Evolutionary conservation across 2,329 filamentous ascomycete genomes (phyloP), one percentile per base, ranked within the genome.

Genomic region (Ceratocystis lukuohia): DNA sequence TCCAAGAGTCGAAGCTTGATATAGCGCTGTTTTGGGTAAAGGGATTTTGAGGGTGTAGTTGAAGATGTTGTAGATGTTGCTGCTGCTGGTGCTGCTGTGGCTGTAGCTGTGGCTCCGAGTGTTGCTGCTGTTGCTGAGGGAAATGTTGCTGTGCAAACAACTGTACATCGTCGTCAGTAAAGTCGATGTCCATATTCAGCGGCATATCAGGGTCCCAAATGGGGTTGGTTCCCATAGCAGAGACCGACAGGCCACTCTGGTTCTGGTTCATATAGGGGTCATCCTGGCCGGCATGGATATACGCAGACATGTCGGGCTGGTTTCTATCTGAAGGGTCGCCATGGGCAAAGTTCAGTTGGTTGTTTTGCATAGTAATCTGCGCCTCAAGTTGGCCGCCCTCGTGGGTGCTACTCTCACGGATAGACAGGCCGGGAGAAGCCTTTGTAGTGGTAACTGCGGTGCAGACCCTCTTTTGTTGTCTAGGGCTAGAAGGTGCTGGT

Each of bases 111-210:
- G 25, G 28, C 4, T 50, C 22, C 28, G 70, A 69, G 44, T 69
- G 62, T 57, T 75, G 74, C 17, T 72, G 72, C 2, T 72, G 71
- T 59, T 57, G 46, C 17, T 62, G 64, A 8, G 45, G 46, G 10
- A 71, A 70, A 6, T 69, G 73, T 30, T 62, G 57, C 56, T 66
- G 64, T 65, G 73, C 72, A 66, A 83, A 82, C 44, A 81, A 73
- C 65, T 77, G 75, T 22, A 75, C 71, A 22, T 75, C 76, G 22
- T 78, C 74, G 20, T 76, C 73, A 61, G 76, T 74, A 68, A 85
- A 86, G 70, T 86, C 83, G 65, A 87, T 74, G 66, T 85, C 83
- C 81, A 87, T 84, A 28, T 76, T 78, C 45, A 65, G 33, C 8
- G 63, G 53, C 44, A 75, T 71, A 64, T 80, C 78, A 2, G 79